Evolutionary conservation across 1,284 basidiomycete genomes (phyloP).

Genomic region (Polyporus tsugae): DNA sequence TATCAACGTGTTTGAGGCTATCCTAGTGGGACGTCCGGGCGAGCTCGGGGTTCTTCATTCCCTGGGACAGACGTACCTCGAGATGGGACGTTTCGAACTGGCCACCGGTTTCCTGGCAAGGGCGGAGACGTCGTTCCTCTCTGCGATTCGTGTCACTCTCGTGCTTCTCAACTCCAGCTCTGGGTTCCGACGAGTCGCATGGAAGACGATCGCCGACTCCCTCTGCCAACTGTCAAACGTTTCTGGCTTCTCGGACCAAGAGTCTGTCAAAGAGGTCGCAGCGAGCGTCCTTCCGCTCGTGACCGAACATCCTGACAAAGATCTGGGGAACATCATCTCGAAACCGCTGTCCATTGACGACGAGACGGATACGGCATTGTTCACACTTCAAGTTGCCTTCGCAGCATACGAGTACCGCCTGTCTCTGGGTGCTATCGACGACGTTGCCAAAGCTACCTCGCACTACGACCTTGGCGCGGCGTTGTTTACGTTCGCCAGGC

Average conservation of each 20-base stretch:
- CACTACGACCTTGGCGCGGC: conserved; percentile 83
- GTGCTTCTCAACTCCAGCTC: conserved; percentile 61
- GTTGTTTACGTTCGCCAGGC: conserved; percentile 62
- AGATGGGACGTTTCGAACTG: conserved; percentile 74
- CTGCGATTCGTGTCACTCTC: conserved; percentile 65
- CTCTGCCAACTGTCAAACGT: conserved; percentile 69
- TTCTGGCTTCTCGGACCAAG: conserved; percentile 53
- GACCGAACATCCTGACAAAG: conserved; percentile 48
- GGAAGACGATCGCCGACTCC: conserved; percentile 90
- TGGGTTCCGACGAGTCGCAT: conserved; percentile 77
- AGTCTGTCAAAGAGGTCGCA: conserved; percentile 48
- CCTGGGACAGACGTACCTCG: conserved; percentile 79
- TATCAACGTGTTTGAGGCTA: conserved; percentile 69
- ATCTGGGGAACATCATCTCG: conserved; percentile 52
- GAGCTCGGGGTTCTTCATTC: conserved; percentile 80
- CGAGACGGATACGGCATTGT: conserved; percentile 37
- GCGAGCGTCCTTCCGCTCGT: conserved; percentile 48
- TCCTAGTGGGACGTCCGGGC: conserved; percentile 64
- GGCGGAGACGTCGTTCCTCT: conserved; percentile 77
- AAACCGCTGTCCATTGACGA: conserved; percentile 37
- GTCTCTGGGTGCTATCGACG: conserved; percentile 71
- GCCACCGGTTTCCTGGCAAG: conserved; percentile 77
- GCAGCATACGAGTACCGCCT: conserved; percentile 79
- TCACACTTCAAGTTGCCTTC: conserved; percentile 58
- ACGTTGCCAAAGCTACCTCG: conserved; percentile 63